Conservation (phyloP, 208 protist species). For the Strigomonas oncopelti region DNA sequence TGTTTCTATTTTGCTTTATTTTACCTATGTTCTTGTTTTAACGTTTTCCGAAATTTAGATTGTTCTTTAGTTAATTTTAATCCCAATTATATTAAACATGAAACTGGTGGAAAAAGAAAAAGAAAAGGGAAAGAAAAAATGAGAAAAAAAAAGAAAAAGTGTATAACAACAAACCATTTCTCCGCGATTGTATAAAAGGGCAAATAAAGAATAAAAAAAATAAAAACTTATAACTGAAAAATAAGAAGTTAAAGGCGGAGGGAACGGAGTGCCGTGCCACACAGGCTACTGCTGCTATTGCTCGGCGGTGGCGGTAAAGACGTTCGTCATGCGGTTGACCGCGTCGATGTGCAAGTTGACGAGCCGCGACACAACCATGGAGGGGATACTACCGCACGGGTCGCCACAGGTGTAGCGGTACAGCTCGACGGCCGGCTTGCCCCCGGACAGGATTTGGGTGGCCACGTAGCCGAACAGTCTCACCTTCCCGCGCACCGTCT, state of each 20-base stretch:
- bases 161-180: neutral
- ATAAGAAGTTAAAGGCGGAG: too few relatives aligned
- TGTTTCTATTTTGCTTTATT: neutral
- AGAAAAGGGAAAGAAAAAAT: neutral
- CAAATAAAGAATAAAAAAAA: neutral
- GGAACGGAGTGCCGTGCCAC: too few relatives aligned
- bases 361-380: neutral
- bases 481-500: slow-evolving; percentile 15
- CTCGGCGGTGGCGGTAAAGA: neutral
- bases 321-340: neutral
- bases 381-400: neutral
- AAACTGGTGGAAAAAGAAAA: neutral
- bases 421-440: neutral
- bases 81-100: neutral
- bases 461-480: slow-evolving; percentile 23
- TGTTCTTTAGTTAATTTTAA: neutral
- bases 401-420: slow-evolving; percentile 1
- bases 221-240: too few relatives aligned
- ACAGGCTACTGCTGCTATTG: too few relatives aligned
- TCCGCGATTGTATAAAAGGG: neutral
- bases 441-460: neutral
- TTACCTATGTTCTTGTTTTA: neutral
- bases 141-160: neutral
- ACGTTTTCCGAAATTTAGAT: neutral
- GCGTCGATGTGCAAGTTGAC: neutral